A percentile compares a stretch with the other conserved stretches of the same genome.
Conservation (phyloP, 108 stramenopile species). For the Seminavis robusta region DNA sequence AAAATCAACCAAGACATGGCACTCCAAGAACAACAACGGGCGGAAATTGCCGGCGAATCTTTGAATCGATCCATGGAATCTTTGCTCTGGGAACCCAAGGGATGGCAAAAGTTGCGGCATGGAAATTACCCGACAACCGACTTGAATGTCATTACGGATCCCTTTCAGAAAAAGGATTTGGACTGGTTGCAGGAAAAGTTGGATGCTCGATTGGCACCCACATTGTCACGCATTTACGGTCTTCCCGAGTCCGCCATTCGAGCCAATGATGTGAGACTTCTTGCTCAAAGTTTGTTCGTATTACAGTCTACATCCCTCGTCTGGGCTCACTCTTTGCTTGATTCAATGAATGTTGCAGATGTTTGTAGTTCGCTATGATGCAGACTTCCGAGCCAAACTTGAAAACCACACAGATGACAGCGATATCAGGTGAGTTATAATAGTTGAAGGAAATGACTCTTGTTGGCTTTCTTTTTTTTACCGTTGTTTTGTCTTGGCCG, state of each 20-base stretch:
- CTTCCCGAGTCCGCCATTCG: conserved; percentile 39
- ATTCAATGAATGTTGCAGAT: no score
- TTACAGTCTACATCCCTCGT: no score
- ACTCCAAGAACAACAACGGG: not conserved
- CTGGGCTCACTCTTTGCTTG: no score
- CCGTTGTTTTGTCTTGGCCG: no score
- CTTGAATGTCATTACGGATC: conserved; percentile 58
- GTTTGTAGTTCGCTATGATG: conserved; percentile 37
- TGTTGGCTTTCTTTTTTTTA: no score
- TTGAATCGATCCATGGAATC: conserved; percentile 10
- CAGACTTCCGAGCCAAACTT: conserved; percentile 23
- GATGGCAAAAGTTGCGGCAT: conserved; percentile 66
- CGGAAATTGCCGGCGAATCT: not conserved
- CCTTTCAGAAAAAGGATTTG: conserved; percentile 41
- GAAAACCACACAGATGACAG: conserved; percentile 46
- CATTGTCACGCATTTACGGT: conserved; percentile 45
- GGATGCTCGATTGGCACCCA: conserved; percentile 55
- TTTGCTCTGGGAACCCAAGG: conserved; percentile 27
- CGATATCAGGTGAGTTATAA: no score
- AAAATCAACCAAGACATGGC: conserved; percentile 23
- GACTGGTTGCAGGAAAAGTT: conserved; percentile 32
- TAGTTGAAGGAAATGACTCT: no score
- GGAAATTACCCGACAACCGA: conserved; percentile 59
- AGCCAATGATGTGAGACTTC: conserved; percentile 65
- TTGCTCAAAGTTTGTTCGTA: no score